Conservation (phyloP, 345 rosid species). For the Garcia nutans region DNA sequence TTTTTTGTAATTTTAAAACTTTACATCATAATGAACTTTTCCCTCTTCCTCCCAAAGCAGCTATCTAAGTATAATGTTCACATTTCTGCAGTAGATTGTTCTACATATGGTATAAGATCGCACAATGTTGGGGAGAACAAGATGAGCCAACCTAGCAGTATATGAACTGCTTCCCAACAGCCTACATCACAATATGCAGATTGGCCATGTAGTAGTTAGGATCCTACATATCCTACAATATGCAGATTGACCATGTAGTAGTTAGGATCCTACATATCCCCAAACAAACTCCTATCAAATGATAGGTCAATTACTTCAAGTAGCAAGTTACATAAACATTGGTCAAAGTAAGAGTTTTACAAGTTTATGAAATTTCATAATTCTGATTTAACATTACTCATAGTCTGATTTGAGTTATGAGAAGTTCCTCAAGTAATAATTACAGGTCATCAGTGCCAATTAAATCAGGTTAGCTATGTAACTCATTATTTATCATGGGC, state of each 20-base stretch:
- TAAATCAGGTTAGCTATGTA: neutral
- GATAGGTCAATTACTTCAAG: neutral
- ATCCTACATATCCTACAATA: no score
- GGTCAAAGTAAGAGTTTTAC: neutral
- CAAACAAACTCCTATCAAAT: neutral
- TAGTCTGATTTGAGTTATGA: neutral
- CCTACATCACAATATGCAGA: neutral
- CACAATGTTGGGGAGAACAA: neutral
- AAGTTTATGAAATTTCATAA: conserved; percentile 5
- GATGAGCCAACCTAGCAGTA: neutral
- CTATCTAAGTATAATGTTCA: neutral
- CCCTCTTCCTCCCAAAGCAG: no score
- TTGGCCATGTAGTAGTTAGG: no score
- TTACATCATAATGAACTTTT: no score
- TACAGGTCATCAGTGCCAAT: neutral
- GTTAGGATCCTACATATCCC: neutral
- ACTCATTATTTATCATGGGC: neutral
- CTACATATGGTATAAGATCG: neutral
- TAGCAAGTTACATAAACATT: neutral
- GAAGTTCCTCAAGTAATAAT: neutral
- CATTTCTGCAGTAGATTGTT: neutral
- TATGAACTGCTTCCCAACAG: neutral
- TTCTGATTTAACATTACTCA: neutral
- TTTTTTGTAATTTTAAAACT: no score
- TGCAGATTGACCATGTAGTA: neutral